Percentiles rank a stretch among this genome's conserved stretches.
phyloP scores from a whole-genome alignment of 2,329 filamentous ascomycete species.

The Aspergillus proliferans region DNA sequence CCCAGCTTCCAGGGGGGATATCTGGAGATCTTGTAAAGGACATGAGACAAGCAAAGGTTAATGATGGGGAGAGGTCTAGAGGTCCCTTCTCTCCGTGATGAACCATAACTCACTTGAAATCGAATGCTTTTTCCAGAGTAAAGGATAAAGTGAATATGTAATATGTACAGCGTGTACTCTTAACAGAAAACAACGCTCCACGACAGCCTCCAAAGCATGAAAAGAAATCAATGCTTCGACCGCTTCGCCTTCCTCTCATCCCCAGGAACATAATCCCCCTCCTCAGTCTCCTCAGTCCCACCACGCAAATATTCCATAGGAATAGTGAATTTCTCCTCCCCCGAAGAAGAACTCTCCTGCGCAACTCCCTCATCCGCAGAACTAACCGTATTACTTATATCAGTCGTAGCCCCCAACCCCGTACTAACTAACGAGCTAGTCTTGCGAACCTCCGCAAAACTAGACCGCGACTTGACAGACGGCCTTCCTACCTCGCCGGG shows the following conservation, averaged over 20 bases:
- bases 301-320: slow-evolving; percentile 14
- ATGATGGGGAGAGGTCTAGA: too few species aligned
- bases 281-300: slow-evolving; percentile 22
- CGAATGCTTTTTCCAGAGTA: too few species aligned
- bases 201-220: background rate
- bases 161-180: background rate
- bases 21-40: too few species aligned
- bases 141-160: too few species aligned
- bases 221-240: slow-evolving; percentile 5
- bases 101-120: too few species aligned
- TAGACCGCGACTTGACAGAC: slow-evolving; percentile 12
- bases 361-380: slow-evolving; percentile 13
- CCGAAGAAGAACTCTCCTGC: slow-evolving; percentile 7
- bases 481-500: slow-evolving; percentile 22
- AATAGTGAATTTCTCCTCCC: slow-evolving; percentile 10
- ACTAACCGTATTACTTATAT: slow-evolving; percentile 20
- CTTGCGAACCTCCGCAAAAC: slow-evolving; percentile 29
- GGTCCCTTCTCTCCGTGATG: too few species aligned
- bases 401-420: slow-evolving; percentile 23
- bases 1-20: too few species aligned
- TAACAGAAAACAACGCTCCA: too few species aligned
- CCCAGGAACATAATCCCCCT: slow-evolving; percentile 20
- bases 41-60: too few species aligned
- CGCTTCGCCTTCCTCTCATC: slow-evolving; percentile 13
- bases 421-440: slow-evolving; percentile 35